Evolutionary conservation across 805 yeast genomes (phyloP).

Genomic region (Dipodascus geniculatus): DNA sequence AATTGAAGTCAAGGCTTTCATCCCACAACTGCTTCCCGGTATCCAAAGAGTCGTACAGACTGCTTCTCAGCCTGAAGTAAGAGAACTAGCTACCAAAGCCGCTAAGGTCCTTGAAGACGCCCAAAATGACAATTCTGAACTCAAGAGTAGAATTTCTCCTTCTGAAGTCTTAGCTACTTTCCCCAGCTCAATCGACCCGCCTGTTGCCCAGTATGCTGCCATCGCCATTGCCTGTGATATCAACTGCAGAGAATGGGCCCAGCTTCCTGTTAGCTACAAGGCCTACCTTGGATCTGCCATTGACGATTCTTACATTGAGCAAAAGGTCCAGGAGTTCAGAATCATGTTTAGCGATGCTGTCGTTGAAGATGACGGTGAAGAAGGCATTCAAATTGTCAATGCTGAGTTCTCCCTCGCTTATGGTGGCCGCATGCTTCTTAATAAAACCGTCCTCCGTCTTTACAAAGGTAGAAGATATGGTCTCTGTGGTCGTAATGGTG

Average conservation of each 20-base stretch:
- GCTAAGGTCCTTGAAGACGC: slow-evolving; percentile 72
- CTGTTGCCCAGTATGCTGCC: slow-evolving; percentile 23
- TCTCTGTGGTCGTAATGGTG: slow-evolving; percentile 96
- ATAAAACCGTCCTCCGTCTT: slow-evolving; percentile 80
- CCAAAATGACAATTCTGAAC: slow-evolving; percentile 57
- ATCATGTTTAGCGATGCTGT: slow-evolving; percentile 30
- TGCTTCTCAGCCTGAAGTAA: slow-evolving; percentile 92
- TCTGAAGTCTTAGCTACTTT: slow-evolving; percentile 37
- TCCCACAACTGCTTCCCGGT: slow-evolving; percentile 86
- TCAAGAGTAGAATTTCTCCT: slow-evolving; percentile 58
- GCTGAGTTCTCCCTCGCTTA: slow-evolving; percentile 93
- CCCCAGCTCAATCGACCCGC: slow-evolving; percentile 19
- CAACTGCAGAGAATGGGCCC: slow-evolving; percentile 28
- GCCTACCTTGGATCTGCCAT: slow-evolving; percentile 33
- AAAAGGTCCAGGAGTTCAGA: slow-evolving; percentile 23
- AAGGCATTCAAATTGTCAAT: slow-evolving; percentile 84
- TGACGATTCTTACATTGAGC: slow-evolving; percentile 24
- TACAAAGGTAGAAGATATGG: slow-evolving; percentile 96
- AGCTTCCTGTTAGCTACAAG: slow-evolving; percentile 29
- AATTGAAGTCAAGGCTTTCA: slow-evolving; percentile 76
- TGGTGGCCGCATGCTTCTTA: slow-evolving; percentile 93
- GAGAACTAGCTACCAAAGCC: slow-evolving; percentile 87
- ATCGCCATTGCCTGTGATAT: slow-evolving; percentile 22
- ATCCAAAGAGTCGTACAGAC: slow-evolving; percentile 76
- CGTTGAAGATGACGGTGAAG: slow-evolving; percentile 50